Evolutionary conservation across 352 stramenopile genomes (phyloP), one percentile per base, ranked within the genome.

Genomic region (Globisporangium alternatum): DNA sequence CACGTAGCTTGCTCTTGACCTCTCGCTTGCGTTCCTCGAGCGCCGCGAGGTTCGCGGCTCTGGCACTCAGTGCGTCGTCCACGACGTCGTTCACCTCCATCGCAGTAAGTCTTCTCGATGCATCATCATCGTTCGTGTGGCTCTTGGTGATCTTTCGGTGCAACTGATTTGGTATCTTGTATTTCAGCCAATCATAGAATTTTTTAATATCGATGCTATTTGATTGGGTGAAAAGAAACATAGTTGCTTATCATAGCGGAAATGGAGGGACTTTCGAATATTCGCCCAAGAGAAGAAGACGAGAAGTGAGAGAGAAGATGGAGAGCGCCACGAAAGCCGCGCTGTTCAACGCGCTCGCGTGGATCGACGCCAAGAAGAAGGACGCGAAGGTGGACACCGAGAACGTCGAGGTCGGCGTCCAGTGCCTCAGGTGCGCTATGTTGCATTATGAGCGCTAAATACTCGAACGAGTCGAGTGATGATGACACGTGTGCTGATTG

Each of bases 311-410:
- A 39, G 47, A 61, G 25, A 56, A 30, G 19, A 80, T 48, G 43
- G 43, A 48, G 43, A 48, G 84, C 72, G 70, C 88, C 62, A 67
- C 57, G 28, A 67, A 57, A 61, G 74, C 71, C 56, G 76, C 77
- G 80, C 74, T 93, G 63, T 93, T 89, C 57, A 88, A 90, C 70
- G 80, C 83, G 60, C 75, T 93, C 55, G 60, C 73, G 72, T 93
- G 80, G 80, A 70, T 93, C 33, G 79, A 91, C 35, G 69, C 60
- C 65, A 78, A 82, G 62, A 93, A 93, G 72, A 73, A 72, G 54
- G 70, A 80, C 62, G 70, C 71, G 21, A 64, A 69, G 9, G 75
- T 91, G 44, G 69, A 93, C 65, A 59, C 68, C 0, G 71, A 91
- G 68, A 80, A 89, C 63, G 69, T 94, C 17, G 81, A 93, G 22